These are phyloP conservation scores for Mucor plumbeus DNA, from an alignment of 371 early-diverging fungal species.

Conservation along the genomic window DNA sequence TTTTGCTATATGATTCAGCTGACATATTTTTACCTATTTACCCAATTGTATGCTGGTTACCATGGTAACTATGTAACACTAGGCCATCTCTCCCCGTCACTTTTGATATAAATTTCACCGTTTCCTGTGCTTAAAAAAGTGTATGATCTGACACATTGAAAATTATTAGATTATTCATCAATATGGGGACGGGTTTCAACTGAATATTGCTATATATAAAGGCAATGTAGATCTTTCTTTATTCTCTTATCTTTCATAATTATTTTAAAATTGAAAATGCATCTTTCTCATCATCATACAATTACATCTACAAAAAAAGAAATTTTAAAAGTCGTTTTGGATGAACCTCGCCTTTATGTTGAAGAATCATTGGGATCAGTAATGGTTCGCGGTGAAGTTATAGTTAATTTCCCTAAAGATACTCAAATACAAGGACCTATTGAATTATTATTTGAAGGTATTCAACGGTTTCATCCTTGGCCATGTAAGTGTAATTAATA, in stretches of 20 bases:
- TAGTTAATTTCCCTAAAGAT: slow-evolving; percentile 43
- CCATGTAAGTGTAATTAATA: slow-evolving; percentile 26
- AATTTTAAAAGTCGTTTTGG: slow-evolving; percentile 36
- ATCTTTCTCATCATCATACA: background rate
- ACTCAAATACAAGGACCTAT: slow-evolving; percentile 49
- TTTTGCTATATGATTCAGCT: background rate
- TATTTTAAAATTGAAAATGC: background rate
- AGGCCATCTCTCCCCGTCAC: background rate
- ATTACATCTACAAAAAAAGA: slow-evolving; percentile 18
- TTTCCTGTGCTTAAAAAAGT: slow-evolving; percentile 1
- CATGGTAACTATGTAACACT: slow-evolving; percentile 1
- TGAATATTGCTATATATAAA: background rate
- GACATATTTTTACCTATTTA: background rate
- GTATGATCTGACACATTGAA: slow-evolving; percentile 8
- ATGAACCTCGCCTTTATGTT: slow-evolving; percentile 39
- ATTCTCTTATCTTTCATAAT: background rate
- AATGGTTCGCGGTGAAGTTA: slow-evolving; percentile 51
- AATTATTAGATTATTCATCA: slow-evolving; percentile 5
- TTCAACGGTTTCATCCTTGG: slow-evolving; percentile 47
- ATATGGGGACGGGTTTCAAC: slow-evolving; percentile 4
- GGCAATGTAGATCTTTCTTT: background rate
- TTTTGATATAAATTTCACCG: background rate
- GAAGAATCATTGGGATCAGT: slow-evolving; percentile 42
- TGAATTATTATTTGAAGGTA: slow-evolving; percentile 45
- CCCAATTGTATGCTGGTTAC: background rate